Conservation (phyloP, 441 rosid species). For the Adansonia gregorii region DNA sequence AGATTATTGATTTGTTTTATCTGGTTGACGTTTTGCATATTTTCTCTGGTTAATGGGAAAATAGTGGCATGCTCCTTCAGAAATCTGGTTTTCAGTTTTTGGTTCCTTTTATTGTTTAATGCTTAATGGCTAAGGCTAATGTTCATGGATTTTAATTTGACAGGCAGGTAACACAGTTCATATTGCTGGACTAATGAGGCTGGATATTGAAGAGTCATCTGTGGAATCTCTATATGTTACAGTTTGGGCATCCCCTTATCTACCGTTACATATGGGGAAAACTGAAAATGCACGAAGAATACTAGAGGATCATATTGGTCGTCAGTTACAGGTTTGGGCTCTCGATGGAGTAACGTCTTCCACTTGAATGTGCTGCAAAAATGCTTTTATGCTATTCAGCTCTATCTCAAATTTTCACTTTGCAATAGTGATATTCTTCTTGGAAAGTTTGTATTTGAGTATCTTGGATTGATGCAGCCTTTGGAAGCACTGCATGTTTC, state of each 20-base stretch:
- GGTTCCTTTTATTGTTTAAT: slow-evolving; percentile 9
- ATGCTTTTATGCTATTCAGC: neutral
- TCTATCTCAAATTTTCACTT: neutral
- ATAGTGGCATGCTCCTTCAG: neutral
- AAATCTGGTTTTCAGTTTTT: slow-evolving; percentile 9
- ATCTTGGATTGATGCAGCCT: neutral
- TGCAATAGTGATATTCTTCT: slow-evolving; percentile 8
- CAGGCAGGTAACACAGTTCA: slow-evolving; percentile 82
- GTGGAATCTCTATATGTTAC: slow-evolving; percentile 79
- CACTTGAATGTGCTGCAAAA: neutral
- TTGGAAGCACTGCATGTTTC: neutral
- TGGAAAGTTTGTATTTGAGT: neutral
- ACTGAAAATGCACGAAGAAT: slow-evolving; percentile 68
- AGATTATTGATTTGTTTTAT: neutral
- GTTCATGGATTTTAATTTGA: slow-evolving; percentile 28
- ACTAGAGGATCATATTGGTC: slow-evolving; percentile 74
- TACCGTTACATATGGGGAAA: slow-evolving; percentile 95
- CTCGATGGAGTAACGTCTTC: neutral
- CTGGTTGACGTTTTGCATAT: neutral
- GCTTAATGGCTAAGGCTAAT: slow-evolving; percentile 13
- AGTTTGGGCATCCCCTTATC: slow-evolving; percentile 85
- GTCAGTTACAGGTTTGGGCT: slow-evolving; percentile 72
- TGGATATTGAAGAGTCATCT: slow-evolving; percentile 73
- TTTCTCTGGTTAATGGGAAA: neutral
- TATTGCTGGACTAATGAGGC: slow-evolving; percentile 86